Base-by-base conservation (phyloP, 2,329 filamentous ascomycete genomes). In the Mollisiaceae sp. region DNA sequence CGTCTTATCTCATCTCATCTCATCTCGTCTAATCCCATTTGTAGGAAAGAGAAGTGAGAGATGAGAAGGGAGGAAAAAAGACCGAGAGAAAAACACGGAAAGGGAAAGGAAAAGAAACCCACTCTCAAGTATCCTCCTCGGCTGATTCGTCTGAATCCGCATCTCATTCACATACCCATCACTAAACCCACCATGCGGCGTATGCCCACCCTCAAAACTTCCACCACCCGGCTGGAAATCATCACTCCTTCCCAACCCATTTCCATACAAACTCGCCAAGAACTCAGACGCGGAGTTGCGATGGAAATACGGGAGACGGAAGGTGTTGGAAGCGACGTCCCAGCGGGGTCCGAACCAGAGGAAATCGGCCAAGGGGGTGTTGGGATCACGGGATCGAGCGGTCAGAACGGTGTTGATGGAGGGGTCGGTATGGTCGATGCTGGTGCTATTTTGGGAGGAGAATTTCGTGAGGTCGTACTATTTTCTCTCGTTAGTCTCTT, bases 281-380 rank as follows among this genome's bases (percentile, higher is more conserved):
- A 82, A 82, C 65, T 84, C 82, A 4, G 77, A 79, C 65, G 82
- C 82, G 6, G 79, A 80, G 72, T 83, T 84, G 56, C 82, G 78
- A 72, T 87, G 85, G 75, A 86, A 87, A 77, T 85, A 87, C 0
- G 85, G 85, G 2, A 83, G 82, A 4, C 84, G 81, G 77, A 86
- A 87, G 0, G 85, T 86, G 71, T 85, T 82, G 56, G 85, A 83
- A 0, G 84, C 82, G 1, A 89, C 85, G 15, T 88, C 82, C 88
- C 88, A 91, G 20, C 87, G 82, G 0, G 88, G 87, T 0, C 87
- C 86, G 75, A 91, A 91, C 75, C 89, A 86, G 55, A 91, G 82
- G 68, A 91, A 90, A 76, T 91, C 89, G 0, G 83, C 83, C 2
- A 89, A 76, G 0, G 89, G 82, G 0, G 85, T 85, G 9, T 84